phyloP scores from a whole-genome alignment of 2,329 filamentous ascomycete species.

The Didymosphaeria variabile region DNA sequence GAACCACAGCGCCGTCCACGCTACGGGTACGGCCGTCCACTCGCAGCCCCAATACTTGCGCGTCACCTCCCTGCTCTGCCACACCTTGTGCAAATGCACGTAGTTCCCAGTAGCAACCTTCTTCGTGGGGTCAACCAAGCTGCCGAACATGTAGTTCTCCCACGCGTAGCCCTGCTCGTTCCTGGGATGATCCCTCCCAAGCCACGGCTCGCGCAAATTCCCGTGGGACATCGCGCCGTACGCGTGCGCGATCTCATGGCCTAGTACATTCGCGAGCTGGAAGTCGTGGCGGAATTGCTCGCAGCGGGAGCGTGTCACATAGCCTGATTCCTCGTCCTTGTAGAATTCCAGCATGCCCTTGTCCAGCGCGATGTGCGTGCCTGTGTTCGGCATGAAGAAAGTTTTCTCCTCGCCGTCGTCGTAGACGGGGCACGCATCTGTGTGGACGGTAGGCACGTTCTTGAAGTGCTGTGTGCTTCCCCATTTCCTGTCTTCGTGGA shows the following conservation, averaged over 20 bases:
- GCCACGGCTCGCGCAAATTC: slow-evolving; percentile 36
- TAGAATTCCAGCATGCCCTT: slow-evolving; percentile 32
- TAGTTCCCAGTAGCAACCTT: slow-evolving; percentile 25
- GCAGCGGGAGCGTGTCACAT: slow-evolving; percentile 32
- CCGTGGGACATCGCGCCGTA: slow-evolving; percentile 44
- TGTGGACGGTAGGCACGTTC: not conserved
- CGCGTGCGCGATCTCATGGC: slow-evolving; percentile 49
- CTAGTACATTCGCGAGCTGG: slow-evolving; percentile 37
- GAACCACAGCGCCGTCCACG: slow-evolving; percentile 50
- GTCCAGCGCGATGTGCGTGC: slow-evolving; percentile 40
- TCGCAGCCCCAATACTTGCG: slow-evolving; percentile 36
- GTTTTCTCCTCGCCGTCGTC: slow-evolving; percentile 24
- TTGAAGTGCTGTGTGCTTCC: not conserved
- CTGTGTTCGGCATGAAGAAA: slow-evolving; percentile 1
- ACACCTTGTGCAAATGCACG: slow-evolving; percentile 40
- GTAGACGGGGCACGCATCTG: not conserved
- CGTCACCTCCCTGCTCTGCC: slow-evolving; percentile 28
- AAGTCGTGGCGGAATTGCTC: slow-evolving; percentile 48
- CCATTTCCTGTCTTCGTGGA: not conserved
- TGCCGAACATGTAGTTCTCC: slow-evolving; percentile 49
- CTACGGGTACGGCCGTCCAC: slow-evolving; percentile 42
- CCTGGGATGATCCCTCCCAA: slow-evolving; percentile 34
- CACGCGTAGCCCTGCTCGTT: slow-evolving; percentile 47
- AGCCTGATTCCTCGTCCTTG: slow-evolving; percentile 25
- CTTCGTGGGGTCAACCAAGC: slow-evolving; percentile 43